phyloP scores from a whole-genome alignment of 2,329 filamentous ascomycete genomes.

The Aspergillus hiratsukae region DNA sequence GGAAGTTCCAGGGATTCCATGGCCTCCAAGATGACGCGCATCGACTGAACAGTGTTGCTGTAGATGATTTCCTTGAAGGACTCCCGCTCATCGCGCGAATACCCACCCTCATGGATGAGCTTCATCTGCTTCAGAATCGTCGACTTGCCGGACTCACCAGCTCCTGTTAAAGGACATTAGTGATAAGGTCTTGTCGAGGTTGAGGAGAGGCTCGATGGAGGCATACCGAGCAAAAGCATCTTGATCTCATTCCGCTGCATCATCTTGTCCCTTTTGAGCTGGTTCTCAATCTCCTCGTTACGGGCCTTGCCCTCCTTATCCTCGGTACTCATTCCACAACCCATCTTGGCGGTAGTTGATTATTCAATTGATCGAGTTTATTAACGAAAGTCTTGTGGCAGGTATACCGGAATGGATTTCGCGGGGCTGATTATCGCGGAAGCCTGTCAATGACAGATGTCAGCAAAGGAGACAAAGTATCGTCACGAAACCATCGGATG shows the following conservation, averaged over 20 bases:
- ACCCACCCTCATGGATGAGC: conserved; percentile 97
- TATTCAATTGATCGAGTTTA: conserved; percentile 8
- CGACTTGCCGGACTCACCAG: conserved; percentile 96
- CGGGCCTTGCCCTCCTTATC: conserved; percentile 99
- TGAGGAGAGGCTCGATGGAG: background rate
- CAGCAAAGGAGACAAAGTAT: conserved; percentile 8
- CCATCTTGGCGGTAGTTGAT: conserved; percentile 66
- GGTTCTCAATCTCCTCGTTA: conserved; percentile 99
- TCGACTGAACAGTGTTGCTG: conserved; percentile 66
- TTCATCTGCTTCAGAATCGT: conserved; percentile 98
- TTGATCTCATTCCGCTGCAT: conserved; percentile 99
- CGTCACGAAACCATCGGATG: conserved; percentile 2
- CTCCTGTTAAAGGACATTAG: conserved; percentile 54
- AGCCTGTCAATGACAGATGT: conserved; percentile 8
- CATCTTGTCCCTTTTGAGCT: conserved; percentile 97
- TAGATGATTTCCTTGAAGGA: conserved; percentile 70
- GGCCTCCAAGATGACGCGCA: conserved; percentile 66
- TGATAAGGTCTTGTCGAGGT: background rate
- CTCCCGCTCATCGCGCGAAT: conserved; percentile 80
- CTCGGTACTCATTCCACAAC: conserved; percentile 99
- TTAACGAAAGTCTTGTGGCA: conserved; percentile 2
- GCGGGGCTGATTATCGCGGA: background rate
- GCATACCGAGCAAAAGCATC: conserved; percentile 93
- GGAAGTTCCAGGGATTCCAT: conserved; percentile 71
- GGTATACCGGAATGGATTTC: conserved; percentile 5